A percentile compares a stretch with the other conserved stretches of the same genome.
phyloP scores from a whole-genome alignment of 2,329 filamentous ascomycete species.

The Monosporascus sp. region DNA sequence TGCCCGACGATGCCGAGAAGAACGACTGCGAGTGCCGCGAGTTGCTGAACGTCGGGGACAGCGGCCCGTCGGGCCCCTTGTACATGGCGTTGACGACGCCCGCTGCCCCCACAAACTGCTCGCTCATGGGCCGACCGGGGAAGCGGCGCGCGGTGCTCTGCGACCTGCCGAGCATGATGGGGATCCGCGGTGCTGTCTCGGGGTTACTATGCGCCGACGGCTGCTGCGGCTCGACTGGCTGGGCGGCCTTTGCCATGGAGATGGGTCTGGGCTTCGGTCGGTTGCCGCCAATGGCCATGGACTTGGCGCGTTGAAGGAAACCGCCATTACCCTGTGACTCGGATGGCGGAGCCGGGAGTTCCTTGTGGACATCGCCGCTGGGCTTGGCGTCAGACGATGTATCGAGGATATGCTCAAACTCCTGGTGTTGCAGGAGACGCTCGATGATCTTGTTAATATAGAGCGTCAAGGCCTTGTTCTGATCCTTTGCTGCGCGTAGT shows the following conservation, averaged over 20 bases:
- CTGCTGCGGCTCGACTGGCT: conserved; percentile 13
- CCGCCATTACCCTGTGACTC: conserved; percentile 42
- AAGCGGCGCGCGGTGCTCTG: conserved; percentile 44
- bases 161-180: conserved; percentile 54
- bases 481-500: conserved; percentile 73
- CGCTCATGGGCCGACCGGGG: conserved; percentile 52
- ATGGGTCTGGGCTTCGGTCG: conserved; percentile 50
- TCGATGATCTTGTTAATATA: conserved; percentile 99
- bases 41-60: conserved; percentile 54
- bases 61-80: conserved; percentile 61
- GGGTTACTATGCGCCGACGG: conserved; percentile 55
- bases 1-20: conserved; percentile 36
- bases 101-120: conserved; percentile 58
- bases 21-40: conserved; percentile 59
- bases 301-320: conserved; percentile 57
- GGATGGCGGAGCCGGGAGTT: conserved; percentile 70
- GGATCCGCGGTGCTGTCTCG: conserved; percentile 70
- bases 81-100: conserved; percentile 87
- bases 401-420: conserved; percentile 90
- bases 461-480: conserved; percentile 93
- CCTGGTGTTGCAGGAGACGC: conserved; percentile 85
- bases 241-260: conserved; percentile 36
- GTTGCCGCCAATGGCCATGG: conserved; percentile 42
- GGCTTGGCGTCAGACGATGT: conserved; percentile 62
- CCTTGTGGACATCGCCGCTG: conserved; percentile 64